Base-by-base conservation (phyloP, 495 filamentous ascomycete genomes). In the Paragyromitra xinjiangensis region DNA sequence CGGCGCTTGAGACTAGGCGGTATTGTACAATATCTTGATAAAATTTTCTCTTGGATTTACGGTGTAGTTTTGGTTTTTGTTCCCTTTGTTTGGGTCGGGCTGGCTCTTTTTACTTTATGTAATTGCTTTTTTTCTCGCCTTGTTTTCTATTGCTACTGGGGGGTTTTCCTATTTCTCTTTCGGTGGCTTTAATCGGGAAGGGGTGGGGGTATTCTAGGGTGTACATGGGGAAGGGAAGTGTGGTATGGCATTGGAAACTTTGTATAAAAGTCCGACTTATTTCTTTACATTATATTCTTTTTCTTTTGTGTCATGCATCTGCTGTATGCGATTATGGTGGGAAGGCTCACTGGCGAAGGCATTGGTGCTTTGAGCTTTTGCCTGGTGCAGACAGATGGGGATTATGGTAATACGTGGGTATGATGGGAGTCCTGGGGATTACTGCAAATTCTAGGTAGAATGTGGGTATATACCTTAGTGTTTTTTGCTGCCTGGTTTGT, bases 241-340 rank as follows among this genome's bases (percentile, higher is more conserved):
- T 71, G 45, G 72, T 77, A 76, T 71, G 66, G 59, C 59, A 77
- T 26, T 65, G 68, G 67, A 76, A 58, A 56, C 48, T 42, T 65
- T 77, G 74, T 77, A 77, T n/a, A 77, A 77, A 73, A 73, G 51
- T 56, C 64, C 29, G 61, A 73, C 74, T 45, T 64, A 76, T 77
- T 63, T 64, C 51, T 77, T 77, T 64, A 59, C 59, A 65, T 68
- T 73, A 62, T 64, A 63, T 42, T 63, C 2, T 63, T 59, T 71
- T 73, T 66, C 69, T 50, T 66, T 73, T 70, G 45, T 69, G 34
- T 75, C 71, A 61, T 53, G 34, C 66, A 72, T 64, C 39, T 71
- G 64, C 58, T 29, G 9, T 26, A 16, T 53, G 68, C 64, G 45
- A 56, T 61, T 67, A 59, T 24, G 62, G 61, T 58, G 40, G 68